Base-by-base conservation (phyloP, 106 monocot genomes). In the Dactylorhiza incarnata region DNA sequence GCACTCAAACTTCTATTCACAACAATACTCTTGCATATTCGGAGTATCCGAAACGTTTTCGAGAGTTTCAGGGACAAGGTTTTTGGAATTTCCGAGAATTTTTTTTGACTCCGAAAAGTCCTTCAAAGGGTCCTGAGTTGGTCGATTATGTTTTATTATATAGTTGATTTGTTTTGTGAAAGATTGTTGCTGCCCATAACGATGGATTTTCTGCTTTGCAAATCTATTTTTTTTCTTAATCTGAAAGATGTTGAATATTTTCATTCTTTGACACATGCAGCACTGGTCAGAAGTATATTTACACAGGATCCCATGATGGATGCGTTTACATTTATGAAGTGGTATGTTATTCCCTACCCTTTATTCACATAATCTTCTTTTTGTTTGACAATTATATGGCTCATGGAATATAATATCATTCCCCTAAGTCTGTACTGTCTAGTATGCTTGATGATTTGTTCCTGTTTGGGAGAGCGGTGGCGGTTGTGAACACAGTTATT, bases 231-330 rank as follows among this genome's bases (percentile, higher is more conserved):
- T 45, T 46, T 58, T 45, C n/a, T 61, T 58, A 9, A 59, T 9
- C 17, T 45, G 13, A 45, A 25, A 45, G 7, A 15, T 43, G 37
- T 51, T 71, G 70, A 47, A 24, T 77, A 12, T 73, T 12, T 73
- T 22, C 4, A 25, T 11, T 16, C 6, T 15, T 56, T 76, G 75
- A 20, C 44, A 74, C 44, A 66, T 52, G 20, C 77, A 87, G 87
- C 84, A 87, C 87, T 29, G 87, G 87, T 49, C 87, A 87, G 81
- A 84, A 56, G 51, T 87, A 87, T 75, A 84, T 87, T 26, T 87
- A 87, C 49, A 84, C 87, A 50, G 87, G 87, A 84, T 87, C 87
- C 0, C 76, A 74, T 53, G 87, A 87, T 73, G 61, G 74, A 4
- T 81, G 73, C 45, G 76, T 87, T 22, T 84, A 87, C 63, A 82